A percentile compares a stretch with the other conserved stretches of the same genome.
Evolutionary conservation across 495 filamentous ascomycete species (phyloP).

Genomic region (Tricharina praecox): DNA sequence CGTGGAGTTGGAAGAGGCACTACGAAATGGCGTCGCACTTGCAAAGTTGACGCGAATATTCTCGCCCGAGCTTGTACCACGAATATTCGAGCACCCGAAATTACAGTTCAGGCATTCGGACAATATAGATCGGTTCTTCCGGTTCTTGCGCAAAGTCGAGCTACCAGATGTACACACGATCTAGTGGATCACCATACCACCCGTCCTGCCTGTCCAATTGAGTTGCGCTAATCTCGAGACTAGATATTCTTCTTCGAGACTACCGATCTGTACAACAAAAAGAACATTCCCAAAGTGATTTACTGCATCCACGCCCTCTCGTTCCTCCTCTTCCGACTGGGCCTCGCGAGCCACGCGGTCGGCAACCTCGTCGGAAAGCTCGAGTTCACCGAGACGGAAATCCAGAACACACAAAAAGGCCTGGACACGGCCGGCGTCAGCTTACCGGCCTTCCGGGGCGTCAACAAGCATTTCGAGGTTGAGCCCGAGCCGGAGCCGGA

Average conservation of each 20-base stretch:
- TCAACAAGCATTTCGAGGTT: constrained; percentile 90
- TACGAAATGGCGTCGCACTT: constrained; percentile 84
- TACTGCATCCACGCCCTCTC: constrained; percentile 96
- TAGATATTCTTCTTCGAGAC: constrained; percentile 88
- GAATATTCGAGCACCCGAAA: constrained; percentile 68
- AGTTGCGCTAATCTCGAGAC: background rate
- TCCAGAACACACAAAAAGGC: constrained; percentile 91
- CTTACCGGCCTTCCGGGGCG: constrained; percentile 95
- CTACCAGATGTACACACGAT: constrained; percentile 48
- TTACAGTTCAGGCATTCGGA: constrained; percentile 94
- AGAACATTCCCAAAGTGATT: constrained; percentile 98
- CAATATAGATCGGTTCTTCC: constrained; percentile 89
- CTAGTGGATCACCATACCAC: background rate
- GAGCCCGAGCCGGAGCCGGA: constrained; percentile 57
- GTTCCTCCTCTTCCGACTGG: constrained; percentile 87
- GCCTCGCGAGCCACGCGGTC: constrained; percentile 85
- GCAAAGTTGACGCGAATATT: constrained; percentile 92
- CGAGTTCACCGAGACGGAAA: constrained; percentile 92
- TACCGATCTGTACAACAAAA: constrained; percentile 97
- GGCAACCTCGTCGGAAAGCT: constrained; percentile 96
- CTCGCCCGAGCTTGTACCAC: constrained; percentile 50
- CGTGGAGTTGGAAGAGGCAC: constrained; percentile 84
- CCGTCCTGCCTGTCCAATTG: constrained; percentile 6
- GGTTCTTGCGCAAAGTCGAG: constrained; percentile 81
- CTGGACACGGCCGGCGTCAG: constrained; percentile 84